Conservation (phyloP, 768 basidiomycete species). For the Naganishia onofrii region DNA sequence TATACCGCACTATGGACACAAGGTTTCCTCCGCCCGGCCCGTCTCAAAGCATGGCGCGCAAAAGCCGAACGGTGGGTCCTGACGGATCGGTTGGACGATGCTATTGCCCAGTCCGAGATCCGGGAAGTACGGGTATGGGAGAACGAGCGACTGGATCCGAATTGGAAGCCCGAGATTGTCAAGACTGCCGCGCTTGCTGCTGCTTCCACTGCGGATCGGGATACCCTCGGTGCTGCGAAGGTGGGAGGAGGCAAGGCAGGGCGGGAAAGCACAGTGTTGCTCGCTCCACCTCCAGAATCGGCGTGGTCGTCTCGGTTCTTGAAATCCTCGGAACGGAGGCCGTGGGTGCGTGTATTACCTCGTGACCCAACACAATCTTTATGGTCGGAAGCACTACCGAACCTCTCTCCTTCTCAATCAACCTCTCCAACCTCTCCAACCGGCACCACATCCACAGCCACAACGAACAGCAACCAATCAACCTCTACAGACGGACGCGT, state of each 20-base stretch:
- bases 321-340: conserved; percentile 35
- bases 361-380: conserved; percentile 18
- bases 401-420: conserved; percentile 5
- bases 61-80: conserved; percentile 37
- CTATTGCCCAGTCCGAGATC: conserved; percentile 39
- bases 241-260: background rate
- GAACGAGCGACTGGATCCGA: conserved; percentile 49
- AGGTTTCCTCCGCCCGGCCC: conserved; percentile 14
- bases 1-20: conserved; percentile 23
- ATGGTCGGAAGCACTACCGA: conserved; percentile 16
- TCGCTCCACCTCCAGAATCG: background rate
- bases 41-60: conserved; percentile 27
- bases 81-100: conserved; percentile 43
- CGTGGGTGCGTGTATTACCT: conserved; percentile 47
- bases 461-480: background rate
- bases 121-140: conserved; percentile 49
- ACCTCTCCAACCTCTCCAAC: conserved; percentile 1
- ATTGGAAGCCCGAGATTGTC: conserved; percentile 26
- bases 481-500: conserved; percentile 28
- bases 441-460: background rate
- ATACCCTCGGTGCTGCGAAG: background rate
- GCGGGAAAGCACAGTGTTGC: background rate
- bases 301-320: conserved; percentile 7
- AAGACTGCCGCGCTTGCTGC: too few relatives aligned
- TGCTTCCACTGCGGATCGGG: background rate